Conservation (phyloP, 2,329 filamentous ascomycete genomes). For the Exserohilum rostratum region DNA sequence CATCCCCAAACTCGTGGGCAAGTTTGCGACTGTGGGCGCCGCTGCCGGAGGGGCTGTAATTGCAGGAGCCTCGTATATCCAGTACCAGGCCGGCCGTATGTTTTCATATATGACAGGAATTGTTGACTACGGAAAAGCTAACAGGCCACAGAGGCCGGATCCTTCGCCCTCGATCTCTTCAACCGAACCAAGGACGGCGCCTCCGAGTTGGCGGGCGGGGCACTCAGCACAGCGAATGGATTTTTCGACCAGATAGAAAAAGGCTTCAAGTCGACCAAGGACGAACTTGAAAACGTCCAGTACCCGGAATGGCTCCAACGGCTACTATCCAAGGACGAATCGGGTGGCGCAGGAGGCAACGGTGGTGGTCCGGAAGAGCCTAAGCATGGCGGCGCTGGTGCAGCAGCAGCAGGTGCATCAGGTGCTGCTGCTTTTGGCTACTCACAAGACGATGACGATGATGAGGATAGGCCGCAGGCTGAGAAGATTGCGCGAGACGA, state of each 20-base stretch:
- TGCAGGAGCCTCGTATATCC: conserved; percentile 86
- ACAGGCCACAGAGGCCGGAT: conserved; percentile 69
- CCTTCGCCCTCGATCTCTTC: conserved; percentile 77
- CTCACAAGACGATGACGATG: conserved; percentile 70
- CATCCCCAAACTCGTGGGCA: conserved; percentile 87
- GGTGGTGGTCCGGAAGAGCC: conserved; percentile 53
- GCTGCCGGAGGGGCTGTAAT: conserved; percentile 90
- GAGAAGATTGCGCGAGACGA: conserved; percentile 82
- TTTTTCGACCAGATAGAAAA: conserved; percentile 78
- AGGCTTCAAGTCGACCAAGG: conserved; percentile 85
- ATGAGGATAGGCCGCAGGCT: conserved; percentile 67
- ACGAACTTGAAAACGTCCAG: conserved; percentile 73
- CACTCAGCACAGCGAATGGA: conserved; percentile 75
- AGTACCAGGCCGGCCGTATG: conserved; percentile 92
- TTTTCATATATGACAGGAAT: conserved; percentile 25
- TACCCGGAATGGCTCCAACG: conserved; percentile 78
- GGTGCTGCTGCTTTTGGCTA: conserved; percentile 81
- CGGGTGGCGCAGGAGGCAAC: conserved; percentile 48
- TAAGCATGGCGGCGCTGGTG: conserved; percentile 61
- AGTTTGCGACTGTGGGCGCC: conserved; percentile 85
- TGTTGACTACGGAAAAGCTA: conserved; percentile 39
- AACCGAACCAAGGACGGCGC: conserved; percentile 74
- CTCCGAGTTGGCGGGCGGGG: conserved; percentile 67
- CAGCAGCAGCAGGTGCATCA: conserved; percentile 70
- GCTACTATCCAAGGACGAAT: conserved; percentile 59